Evolutionary conservation across 805 yeast genomes (phyloP), one percentile per base, ranked within the genome.

Genomic region (Aciculoconidium aculeatum): DNA sequence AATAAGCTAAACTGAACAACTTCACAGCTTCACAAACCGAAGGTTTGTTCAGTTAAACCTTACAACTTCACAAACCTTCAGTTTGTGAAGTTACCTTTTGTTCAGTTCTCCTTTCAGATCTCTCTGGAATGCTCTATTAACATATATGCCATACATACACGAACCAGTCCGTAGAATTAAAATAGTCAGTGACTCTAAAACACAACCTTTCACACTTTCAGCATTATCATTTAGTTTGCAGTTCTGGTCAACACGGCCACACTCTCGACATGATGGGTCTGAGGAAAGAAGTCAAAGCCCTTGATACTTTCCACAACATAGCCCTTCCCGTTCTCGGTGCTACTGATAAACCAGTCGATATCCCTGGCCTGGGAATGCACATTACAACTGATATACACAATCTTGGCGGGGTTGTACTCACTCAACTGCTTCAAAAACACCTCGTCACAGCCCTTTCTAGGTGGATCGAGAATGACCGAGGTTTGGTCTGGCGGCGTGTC

Each of bases 331-430:
- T 75, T 64, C 19, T 60, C 67, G 6, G 90, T 78, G 20, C 77
- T 68, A 37, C 70, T 72, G 33, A 88, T 54, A 48, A 92, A 83
- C 65, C 77, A 87, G 42, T 85, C 90, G 25, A 92, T 53, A 53
- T 92, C 98, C 45, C 97, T 68, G 4, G 97, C 97, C 58, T 92
- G 98, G 11, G 96, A 85, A 60, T 90, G 96, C 27, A 92, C 98
- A 51, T 92, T 92, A 66, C 98, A 92, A 38, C 95, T 85, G 34
- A 92, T 83, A 58, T 92, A 92, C n/a, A 92, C 94, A 31, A 92
- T 76, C 44, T 78, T 77, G 10, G 81, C 81, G 3, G 98, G 97
- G 38, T 72, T 66, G 57, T 83, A 92, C 12, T 67, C 84, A 12
- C 92, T 72, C 34, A 92, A 65, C 60, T 92, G 98, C 41, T 80